Conservation (phyloP, 129 eudicot genomes). For the Centella asiatica region DNA sequence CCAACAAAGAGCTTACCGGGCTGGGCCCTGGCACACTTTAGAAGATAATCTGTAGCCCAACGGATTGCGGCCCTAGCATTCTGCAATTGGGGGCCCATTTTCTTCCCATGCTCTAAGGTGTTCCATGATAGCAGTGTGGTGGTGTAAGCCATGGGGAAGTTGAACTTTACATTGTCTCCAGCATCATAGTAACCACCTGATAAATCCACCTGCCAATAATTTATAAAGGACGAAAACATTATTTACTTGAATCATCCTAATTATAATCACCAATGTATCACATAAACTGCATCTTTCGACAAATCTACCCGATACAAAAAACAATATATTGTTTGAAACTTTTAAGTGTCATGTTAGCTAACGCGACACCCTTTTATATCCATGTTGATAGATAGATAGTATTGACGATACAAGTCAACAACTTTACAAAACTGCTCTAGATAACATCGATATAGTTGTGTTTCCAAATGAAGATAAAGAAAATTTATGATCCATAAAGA, state of each 20-base stretch:
- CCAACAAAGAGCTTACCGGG: conserved; percentile 81
- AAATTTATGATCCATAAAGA: too few relatives aligned
- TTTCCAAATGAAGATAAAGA: too few relatives aligned
- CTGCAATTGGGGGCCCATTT: conserved; percentile 49
- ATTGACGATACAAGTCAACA: too few relatives aligned
- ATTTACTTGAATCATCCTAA: too few relatives aligned
- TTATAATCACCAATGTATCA: neutral
- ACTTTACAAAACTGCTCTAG: too few relatives aligned
- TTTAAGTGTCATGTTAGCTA: neutral
- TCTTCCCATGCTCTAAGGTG: conserved; percentile 61
- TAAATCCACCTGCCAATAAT: conserved; percentile 58
- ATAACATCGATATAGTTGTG: too few relatives aligned
- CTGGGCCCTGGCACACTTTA: conserved; percentile 78
- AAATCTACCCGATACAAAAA: neutral
- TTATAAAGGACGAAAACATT: too few relatives aligned
- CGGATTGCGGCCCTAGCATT: conserved; percentile 50
- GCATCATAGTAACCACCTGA: conserved; percentile 96
- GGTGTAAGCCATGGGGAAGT: conserved; percentile 90
- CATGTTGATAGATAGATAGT: too few relatives aligned
- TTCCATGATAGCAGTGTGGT: conserved; percentile 87
- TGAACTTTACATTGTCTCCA: conserved; percentile 91
- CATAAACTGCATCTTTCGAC: neutral
- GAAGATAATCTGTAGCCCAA: conserved; percentile 92
- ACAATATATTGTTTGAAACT: neutral
- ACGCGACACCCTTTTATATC: too few relatives aligned